Evolutionary conservation across 371 early-diverging fungal genomes (phyloP).

Genomic region (Rhizopus delemar): DNA sequence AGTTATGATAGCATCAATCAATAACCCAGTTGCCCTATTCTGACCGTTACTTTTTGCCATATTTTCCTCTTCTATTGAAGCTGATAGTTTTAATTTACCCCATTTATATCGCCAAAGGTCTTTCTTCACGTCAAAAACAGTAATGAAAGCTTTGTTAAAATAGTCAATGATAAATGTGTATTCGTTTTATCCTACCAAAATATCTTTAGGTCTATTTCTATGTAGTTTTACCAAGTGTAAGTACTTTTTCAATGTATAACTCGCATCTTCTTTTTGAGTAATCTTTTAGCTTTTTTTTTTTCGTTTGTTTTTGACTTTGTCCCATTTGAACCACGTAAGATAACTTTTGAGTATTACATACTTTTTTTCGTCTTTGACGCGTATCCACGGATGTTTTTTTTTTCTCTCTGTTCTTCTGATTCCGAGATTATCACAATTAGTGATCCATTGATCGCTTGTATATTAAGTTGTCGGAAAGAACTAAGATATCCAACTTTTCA

Average conservation of each 20-base stretch:
- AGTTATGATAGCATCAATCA: conserved; percentile 8
- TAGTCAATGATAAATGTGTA: conserved; percentile 10
- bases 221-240: background rate
- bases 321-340: background rate
- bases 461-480: no score
- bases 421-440: no score
- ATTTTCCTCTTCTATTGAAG: conserved; percentile 7
- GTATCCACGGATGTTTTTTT: no score
- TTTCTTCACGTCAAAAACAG: conserved; percentile 10
- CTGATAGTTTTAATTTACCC: conserved; percentile 5
- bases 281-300: conserved; percentile 5
- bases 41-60: conserved; percentile 7
- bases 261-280: conserved; percentile 4
- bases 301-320: conserved; percentile 8
- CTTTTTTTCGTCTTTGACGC: no score
- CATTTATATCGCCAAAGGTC: conserved; percentile 4
- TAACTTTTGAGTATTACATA: conserved; percentile 1
- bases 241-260: conserved; percentile 4
- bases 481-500: no score
- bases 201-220: background rate
- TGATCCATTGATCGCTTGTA: no score
- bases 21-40: conserved; percentile 12
- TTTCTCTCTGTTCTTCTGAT: no score
- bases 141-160: conserved; percentile 1
- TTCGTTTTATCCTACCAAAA: background rate